These are phyloP conservation scores for Apiospora kogelbergensis DNA, from an alignment of 2,329 filamentous ascomycete genomes.

Conservation along the genomic window DNA sequence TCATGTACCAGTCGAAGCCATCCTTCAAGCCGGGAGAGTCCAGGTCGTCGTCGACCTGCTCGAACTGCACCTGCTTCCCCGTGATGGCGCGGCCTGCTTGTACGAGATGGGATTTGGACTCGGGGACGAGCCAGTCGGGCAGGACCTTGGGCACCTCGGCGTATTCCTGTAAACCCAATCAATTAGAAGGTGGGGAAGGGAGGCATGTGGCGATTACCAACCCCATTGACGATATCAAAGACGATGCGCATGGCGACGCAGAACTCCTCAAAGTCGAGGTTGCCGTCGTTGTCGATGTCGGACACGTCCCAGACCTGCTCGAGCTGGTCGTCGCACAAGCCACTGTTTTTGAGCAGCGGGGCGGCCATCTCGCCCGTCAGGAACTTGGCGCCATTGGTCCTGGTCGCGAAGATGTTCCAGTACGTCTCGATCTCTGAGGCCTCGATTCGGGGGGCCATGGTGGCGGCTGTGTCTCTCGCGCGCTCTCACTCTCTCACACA, in stretches of 20 bases:
- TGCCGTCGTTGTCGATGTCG: conserved; percentile 95
- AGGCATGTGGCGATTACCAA: conserved; percentile 34
- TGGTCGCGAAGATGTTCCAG: conserved; percentile 63
- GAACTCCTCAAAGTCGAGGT: conserved; percentile 98
- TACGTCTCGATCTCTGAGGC: conserved; percentile 63
- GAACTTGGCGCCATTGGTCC: conserved; percentile 60
- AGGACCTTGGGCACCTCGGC: conserved; percentile 80
- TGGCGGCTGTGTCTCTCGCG: conserved; percentile 17
- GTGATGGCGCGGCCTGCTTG: conserved; percentile 79
- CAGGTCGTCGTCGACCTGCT: conserved; percentile 78
- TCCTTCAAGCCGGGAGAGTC: conserved; percentile 86
- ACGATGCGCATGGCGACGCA: conserved; percentile 98
- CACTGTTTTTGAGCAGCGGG: conserved; percentile 64
- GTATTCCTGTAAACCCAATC: conserved; percentile 64
- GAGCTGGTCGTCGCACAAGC: conserved; percentile 72
- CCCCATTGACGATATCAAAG: conserved; percentile 94
- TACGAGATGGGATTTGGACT: conserved; percentile 89
- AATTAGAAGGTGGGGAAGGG: neutral
- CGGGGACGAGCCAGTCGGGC: conserved; percentile 95
- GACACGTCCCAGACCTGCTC: conserved; percentile 96
- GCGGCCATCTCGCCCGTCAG: conserved; percentile 62
- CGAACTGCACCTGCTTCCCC: conserved; percentile 78
- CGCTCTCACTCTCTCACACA: too few relatives aligned
- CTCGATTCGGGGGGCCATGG: conserved; percentile 62
- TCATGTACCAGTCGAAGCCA: conserved; percentile 99